Conservation (phyloP, 352 stramenopile species). For the Globisporangium ultimum region DNA sequence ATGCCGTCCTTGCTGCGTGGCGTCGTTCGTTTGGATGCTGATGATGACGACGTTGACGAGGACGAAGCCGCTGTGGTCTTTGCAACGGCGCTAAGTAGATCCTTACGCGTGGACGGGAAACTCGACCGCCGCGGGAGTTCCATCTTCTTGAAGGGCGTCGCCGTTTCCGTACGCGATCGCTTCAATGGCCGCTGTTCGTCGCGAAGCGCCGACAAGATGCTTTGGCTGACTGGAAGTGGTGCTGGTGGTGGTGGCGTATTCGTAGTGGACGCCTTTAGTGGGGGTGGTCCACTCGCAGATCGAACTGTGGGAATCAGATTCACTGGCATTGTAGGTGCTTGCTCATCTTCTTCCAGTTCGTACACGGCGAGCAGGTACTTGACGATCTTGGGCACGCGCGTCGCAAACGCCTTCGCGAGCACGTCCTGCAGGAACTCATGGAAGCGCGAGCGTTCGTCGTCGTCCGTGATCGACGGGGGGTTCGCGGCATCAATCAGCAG, state of each 20-base stretch:
- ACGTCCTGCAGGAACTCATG: conserved; percentile 59
- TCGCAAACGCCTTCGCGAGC: conserved; percentile 37
- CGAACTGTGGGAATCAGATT: conserved; percentile 14
- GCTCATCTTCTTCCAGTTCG: conserved; percentile 50
- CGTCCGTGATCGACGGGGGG: conserved; percentile 54
- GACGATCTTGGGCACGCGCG: conserved; percentile 44
- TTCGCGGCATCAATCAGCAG: conserved; percentile 72
- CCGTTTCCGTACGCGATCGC: conserved; percentile 26
- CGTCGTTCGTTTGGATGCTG: conserved; percentile 15
- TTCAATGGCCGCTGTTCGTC: conserved; percentile 52
- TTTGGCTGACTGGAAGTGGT: conserved; percentile 21
- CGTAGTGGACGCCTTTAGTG: conserved; percentile 3
- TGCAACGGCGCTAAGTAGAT: conserved; percentile 2
- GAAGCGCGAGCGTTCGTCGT: conserved; percentile 71
- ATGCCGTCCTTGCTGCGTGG: conserved; percentile 6
- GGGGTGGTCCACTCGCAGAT: not conserved
- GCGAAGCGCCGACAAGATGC: conserved; percentile 62
- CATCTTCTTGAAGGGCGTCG: conserved; percentile 50
- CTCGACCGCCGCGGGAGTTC: conserved; percentile 14
- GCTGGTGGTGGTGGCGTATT: conserved; percentile 1
- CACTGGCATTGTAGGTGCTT: conserved; percentile 9
- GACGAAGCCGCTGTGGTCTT: conserved; percentile 7
- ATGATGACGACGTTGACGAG: conserved; percentile 15
- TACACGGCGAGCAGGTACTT: conserved; percentile 45
- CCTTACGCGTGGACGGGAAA: conserved; percentile 13